Percentiles rank a stretch among this genome's conserved stretches.
Conservation (phyloP, 2,329 filamentous ascomycete species). For the Trichocomaceae sp. region DNA sequence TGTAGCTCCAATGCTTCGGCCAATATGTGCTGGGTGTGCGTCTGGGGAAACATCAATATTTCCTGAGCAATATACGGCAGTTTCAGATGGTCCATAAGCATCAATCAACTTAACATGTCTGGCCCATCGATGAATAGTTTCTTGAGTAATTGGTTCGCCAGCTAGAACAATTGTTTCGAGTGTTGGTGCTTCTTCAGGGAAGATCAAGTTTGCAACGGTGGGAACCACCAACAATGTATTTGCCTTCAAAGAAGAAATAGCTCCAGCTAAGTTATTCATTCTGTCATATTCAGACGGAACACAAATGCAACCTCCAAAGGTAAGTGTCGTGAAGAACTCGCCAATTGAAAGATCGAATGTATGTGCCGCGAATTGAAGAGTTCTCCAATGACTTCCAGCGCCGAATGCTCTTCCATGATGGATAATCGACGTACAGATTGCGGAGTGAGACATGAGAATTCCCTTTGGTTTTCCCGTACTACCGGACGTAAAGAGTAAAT, state of each 20-base stretch:
- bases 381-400: conserved; percentile 1
- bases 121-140: conserved; percentile 65
- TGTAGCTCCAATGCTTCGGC: conserved; percentile 21
- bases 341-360: conserved; percentile 14
- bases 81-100: conserved; percentile 34
- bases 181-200: conserved; percentile 33
- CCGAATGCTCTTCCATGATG: background rate
- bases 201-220: conserved; percentile 36
- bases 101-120: conserved; percentile 33
- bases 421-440: conserved; percentile 35
- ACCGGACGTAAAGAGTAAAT: conserved; percentile 55
- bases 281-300: conserved; percentile 43
- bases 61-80: conserved; percentile 1
- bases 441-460: conserved; percentile 42
- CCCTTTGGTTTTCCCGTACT: conserved; percentile 50
- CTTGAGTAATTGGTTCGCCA: conserved; percentile 60
- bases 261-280: conserved; percentile 43
- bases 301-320: conserved; percentile 43
- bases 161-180: conserved; percentile 40
- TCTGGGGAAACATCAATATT: background rate
- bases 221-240: conserved; percentile 44
- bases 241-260: conserved; percentile 45
- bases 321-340: conserved; percentile 33
- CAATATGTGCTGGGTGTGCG: background rate
- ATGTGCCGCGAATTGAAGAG: conserved; percentile 27